Base-by-base conservation (phyloP, 495 filamentous ascomycete genomes). In the Articulospora tetracladia region DNA sequence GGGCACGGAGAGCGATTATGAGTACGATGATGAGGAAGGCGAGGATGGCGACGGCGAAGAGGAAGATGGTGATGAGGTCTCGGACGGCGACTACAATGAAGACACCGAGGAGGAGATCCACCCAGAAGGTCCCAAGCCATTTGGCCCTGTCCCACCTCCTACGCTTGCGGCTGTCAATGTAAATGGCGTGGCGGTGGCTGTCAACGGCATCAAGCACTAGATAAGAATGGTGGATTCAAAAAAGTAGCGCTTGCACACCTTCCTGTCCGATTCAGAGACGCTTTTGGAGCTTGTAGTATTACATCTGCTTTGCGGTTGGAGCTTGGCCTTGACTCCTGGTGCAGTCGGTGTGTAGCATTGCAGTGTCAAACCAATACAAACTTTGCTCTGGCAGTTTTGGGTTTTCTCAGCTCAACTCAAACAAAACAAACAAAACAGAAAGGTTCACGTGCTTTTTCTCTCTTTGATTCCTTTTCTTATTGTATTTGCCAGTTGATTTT, bases 1-100 rank as follows among this genome's bases (percentile, higher is more conserved):
- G 57, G 84, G 78, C 27, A 87, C 84, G 19, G 86, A 86, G 62
- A 87, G 83, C 65, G 86, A 89, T 56, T 87, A 86, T 61, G 76
- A 77, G 46, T 73, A 85, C 55, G 85, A 86, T 57, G 86, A 91
- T 62, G 88, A 90, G 58, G 86, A 91, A 50, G 88, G 87, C n/a
- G 88, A 88, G 26, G 87, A 87, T 44, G 81, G 84, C 30, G 90
- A 92, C 55, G 85, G 88, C 22, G 86, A 90, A 50, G 83, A 87
- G 54, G 82, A 84, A 54, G 85, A 87, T 56, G 84, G 86, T 49
- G 79, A 82, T 3, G 84, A 86, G 57, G 80, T 78, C 2, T 50
- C 52, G 28, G 53, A 56, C 3, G 60, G 74, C 1, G 86, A 91
- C 51, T 85, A 87, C 59, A 81, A 84, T 59, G 86, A 88, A 59